Evolutionary conservation across 768 basidiomycete genomes (phyloP).

Genomic region (Mycena albidolilacea): DNA sequence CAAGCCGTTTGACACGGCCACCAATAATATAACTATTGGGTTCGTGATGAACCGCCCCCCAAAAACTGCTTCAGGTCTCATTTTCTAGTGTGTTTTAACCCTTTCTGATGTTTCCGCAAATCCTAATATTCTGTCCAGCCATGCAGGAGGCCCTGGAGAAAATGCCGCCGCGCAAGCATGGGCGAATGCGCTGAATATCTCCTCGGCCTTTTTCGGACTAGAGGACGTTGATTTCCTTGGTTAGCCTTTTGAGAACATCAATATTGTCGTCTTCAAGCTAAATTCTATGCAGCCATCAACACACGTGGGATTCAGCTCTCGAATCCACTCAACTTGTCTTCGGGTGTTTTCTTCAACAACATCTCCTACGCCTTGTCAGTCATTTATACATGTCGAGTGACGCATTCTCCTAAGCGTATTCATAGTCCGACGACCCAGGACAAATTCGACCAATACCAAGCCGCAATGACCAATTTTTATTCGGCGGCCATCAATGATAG

Average conservation of each 20-base stretch:
- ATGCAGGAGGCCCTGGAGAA: conserved; percentile 30
- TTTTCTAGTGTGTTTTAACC: conserved; percentile 12
- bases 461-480: conserved; percentile 28
- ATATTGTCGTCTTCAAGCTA: neutral
- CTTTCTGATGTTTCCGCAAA: too few species aligned
- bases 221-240: conserved; percentile 12
- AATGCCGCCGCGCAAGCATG: conserved; percentile 24
- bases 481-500: conserved; percentile 6
- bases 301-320: conserved; percentile 9
- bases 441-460: conserved; percentile 35
- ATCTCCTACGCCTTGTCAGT: conserved; percentile 32
- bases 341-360: conserved; percentile 16
- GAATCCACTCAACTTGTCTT: conserved; percentile 6
- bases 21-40: conserved; percentile 33
- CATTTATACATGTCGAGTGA: neutral
- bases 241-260: too few species aligned
- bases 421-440: conserved; percentile 16
- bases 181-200: conserved; percentile 6
- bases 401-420: neutral
- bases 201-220: neutral
- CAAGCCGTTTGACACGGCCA: conserved; percentile 14
- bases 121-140: neutral
- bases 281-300: neutral
- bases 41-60: conserved; percentile 38
- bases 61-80: conserved; percentile 13